Percentiles rank a stretch among this genome's conserved stretches.
Evolutionary conservation across 768 basidiomycete genomes (phyloP).

Genomic region (Postia placenta): DNA sequence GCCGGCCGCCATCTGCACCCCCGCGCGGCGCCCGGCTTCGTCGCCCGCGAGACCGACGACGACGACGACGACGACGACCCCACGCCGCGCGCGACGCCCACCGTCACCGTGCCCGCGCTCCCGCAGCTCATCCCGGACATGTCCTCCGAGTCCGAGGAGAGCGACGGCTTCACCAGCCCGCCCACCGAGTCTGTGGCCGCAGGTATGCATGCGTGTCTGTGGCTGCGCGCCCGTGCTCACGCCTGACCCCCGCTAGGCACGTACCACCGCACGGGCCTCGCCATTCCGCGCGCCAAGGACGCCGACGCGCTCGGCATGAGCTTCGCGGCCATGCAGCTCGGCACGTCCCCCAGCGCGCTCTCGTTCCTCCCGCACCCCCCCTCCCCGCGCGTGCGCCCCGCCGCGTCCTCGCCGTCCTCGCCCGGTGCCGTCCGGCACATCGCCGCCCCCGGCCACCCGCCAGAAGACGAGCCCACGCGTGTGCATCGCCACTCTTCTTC

Average conservation of each 20-base stretch:
- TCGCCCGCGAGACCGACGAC: neutral
- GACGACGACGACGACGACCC: slow-evolving; percentile 23
- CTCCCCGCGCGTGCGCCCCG: neutral
- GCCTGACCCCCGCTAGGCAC: neutral
- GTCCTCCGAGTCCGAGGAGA: slow-evolving; percentile 55
- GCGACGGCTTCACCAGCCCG: slow-evolving; percentile 42
- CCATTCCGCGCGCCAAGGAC: neutral
- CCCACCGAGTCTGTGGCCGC: slow-evolving; percentile 21
- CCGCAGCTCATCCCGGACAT: slow-evolving; percentile 55
- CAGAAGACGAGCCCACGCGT: neutral
- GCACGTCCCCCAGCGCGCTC: slow-evolving; percentile 9
- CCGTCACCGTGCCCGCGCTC: slow-evolving; percentile 9
- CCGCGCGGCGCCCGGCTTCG: slow-evolving; percentile 24
- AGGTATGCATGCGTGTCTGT: slow-evolving; percentile 6
- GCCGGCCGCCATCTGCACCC: slow-evolving; percentile 41
- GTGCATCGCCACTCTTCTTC: neutral
- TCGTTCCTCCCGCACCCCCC: slow-evolving; percentile 22
- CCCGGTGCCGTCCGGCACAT: neutral
- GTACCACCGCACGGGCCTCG: neutral
- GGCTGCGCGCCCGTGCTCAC: slow-evolving; percentile 10
- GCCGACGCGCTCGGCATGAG: neutral
- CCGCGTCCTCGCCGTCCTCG: neutral
- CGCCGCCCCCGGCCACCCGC: neutral
- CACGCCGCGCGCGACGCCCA: slow-evolving; percentile 21
- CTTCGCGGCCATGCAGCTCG: slow-evolving; percentile 6